Evolutionary conservation across 2,329 filamentous ascomycete species (phyloP).

Genomic region (Penicillium olsonii): DNA sequence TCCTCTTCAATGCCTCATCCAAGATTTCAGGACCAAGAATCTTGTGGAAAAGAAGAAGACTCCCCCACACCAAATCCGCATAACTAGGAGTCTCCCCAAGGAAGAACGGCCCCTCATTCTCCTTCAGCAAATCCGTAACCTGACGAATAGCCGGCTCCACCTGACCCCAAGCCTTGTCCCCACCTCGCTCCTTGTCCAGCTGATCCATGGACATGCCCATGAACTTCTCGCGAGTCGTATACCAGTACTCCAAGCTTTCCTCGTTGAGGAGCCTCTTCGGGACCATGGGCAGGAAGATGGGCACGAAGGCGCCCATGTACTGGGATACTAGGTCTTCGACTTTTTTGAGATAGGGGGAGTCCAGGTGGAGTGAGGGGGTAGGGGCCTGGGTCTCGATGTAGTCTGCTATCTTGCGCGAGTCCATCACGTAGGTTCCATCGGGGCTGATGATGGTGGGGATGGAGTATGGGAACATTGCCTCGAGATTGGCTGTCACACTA

Average conservation of each 20-base stretch:
- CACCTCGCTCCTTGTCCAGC: constrained; percentile 50
- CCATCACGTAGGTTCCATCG: constrained; percentile 63
- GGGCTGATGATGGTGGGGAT: constrained; percentile 59
- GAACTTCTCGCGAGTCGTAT: constrained; percentile 50
- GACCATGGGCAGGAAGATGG: constrained; percentile 52
- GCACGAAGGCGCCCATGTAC: constrained; percentile 34
- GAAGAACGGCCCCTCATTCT: constrained; percentile 61
- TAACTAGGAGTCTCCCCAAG: constrained; percentile 58
- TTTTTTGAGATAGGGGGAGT: constrained; percentile 52
- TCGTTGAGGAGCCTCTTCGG: constrained; percentile 55
- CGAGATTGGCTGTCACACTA: constrained; percentile 49
- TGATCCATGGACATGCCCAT: constrained; percentile 58
- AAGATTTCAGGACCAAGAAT: constrained; percentile 42
- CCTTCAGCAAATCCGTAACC: constrained; percentile 51
- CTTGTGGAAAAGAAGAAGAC: constrained; percentile 49
- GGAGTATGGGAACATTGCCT: constrained; percentile 49
- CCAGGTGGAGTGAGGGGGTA: constrained; percentile 58
- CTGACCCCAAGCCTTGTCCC: constrained; percentile 49
- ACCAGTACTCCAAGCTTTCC: constrained; percentile 57
- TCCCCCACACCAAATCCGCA: constrained; percentile 60
- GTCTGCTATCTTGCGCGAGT: constrained; percentile 62
- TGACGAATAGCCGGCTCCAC: constrained; percentile 42
- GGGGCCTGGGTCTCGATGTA: constrained; percentile 63
- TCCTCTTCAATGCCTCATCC: constrained; percentile 36
- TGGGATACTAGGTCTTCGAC: constrained; percentile 43